A percentile compares a stretch with the other conserved stretches of the same genome.
Conservation (phyloP, 163 green algal genomes). For the Scenedesmus sp. region DNA sequence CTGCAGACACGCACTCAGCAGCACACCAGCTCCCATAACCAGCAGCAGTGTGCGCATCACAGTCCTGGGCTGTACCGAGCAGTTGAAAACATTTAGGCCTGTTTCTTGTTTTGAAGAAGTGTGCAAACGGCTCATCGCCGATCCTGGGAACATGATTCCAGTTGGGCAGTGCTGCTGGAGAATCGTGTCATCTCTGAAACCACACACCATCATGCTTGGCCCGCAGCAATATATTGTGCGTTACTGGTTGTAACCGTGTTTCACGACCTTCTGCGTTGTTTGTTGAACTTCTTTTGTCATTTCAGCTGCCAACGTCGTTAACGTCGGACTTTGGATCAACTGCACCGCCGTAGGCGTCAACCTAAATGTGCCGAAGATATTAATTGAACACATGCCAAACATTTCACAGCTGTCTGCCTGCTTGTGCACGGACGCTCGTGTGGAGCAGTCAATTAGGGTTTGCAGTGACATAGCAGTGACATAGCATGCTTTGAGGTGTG, state of each 20-base stretch:
- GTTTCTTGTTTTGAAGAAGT: neutral
- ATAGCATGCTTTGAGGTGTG: too few species aligned
- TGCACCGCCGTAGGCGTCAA: too few species aligned
- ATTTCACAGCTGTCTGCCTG: too few species aligned
- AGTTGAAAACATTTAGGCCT: neutral
- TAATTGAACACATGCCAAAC: too few species aligned
- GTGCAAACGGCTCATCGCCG: neutral
- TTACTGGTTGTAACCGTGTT: neutral
- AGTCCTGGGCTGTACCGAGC: neutral
- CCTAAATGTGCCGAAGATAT: neutral
- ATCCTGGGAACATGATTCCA: neutral
- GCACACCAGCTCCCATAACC: neutral
- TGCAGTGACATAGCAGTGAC: neutral
- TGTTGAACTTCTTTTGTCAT: neutral
- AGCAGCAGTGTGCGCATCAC: neutral
- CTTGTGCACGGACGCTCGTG: too few species aligned
- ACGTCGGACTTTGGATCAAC: neutral
- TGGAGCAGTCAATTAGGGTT: neutral
- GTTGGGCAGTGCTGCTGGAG: neutral
- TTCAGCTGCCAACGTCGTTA: neutral
- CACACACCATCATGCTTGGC: neutral
- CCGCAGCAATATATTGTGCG: neutral
- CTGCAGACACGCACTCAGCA: neutral
- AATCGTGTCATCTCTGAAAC: neutral
- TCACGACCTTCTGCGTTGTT: neutral